These are phyloP conservation scores for Wallemia mellicola DNA, from an alignment of 1,284 basidiomycete species.

Conservation along the genomic window DNA sequence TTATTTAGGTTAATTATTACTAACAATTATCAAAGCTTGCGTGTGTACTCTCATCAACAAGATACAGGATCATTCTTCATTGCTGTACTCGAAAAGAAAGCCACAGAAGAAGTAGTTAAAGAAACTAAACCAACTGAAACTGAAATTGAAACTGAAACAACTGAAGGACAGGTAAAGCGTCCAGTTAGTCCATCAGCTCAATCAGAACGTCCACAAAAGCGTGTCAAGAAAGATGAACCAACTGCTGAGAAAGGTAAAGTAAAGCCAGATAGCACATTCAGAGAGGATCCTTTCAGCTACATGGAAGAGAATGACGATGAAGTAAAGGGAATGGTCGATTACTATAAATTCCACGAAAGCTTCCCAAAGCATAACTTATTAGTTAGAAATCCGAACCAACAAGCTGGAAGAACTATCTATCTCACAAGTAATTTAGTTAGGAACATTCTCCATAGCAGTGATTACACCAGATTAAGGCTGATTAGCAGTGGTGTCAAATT, in stretches of 20 bases:
- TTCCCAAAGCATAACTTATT: slow-evolving; percentile 53
- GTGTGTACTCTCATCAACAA: not conserved
- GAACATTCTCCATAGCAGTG: slow-evolving; percentile 45
- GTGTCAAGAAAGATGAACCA: slow-evolving; percentile 5
- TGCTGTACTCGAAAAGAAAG: slow-evolving; percentile 4
- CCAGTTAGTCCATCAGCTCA: not conserved
- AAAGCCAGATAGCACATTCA: slow-evolving; percentile 28
- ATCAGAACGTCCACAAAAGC: slow-evolving; percentile 3
- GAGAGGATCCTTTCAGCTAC: slow-evolving; percentile 71
- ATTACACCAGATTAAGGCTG: slow-evolving; percentile 56
- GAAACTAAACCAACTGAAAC: slow-evolving; percentile 3
- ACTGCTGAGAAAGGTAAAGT: slow-evolving; percentile 16
- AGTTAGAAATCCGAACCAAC: slow-evolving; percentile 59
- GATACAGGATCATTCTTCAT: not conserved
- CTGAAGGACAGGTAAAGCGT: not conserved
- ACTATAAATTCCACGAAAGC: slow-evolving; percentile 35
- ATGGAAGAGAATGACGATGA: slow-evolving; percentile 37
- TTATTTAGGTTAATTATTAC: no score
- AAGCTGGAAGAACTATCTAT: slow-evolving; percentile 53
- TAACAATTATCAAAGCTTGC: no score
- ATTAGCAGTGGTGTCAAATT: slow-evolving; percentile 69
- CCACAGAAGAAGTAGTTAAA: slow-evolving; percentile 1
- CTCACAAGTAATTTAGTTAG: slow-evolving; percentile 62
- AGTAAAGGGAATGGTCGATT: slow-evolving; percentile 32
- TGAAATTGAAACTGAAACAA: no score